These are phyloP conservation scores for Xerocomus brunneocitrinus DNA, from an alignment of 768 basidiomycete genomes.

Conservation along the genomic window DNA sequence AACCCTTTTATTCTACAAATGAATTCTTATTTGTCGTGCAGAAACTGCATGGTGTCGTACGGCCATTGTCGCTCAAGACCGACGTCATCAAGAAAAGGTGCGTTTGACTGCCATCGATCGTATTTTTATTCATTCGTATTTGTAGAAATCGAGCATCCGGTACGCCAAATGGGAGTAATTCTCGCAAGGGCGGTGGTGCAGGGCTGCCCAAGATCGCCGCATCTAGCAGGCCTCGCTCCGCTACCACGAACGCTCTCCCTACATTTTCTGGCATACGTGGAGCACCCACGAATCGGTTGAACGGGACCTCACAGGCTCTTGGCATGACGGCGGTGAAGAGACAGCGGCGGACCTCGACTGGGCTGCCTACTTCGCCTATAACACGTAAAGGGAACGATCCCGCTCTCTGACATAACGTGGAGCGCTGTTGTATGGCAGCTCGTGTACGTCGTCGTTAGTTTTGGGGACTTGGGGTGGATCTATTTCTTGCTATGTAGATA, in stretches of 20 bases:
- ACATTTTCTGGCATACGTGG: constrained; percentile 40
- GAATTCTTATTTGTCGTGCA: constrained; percentile 31
- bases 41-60: constrained; percentile 95
- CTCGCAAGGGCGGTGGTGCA: constrained; percentile 54
- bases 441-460: constrained; percentile 10
- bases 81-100: constrained; percentile 97
- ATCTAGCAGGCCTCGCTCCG: constrained; percentile 65
- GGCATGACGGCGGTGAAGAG: constrained; percentile 58
- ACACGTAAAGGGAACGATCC: constrained; percentile 29
- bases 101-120: constrained; percentile 6
- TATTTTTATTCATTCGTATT: not conserved
- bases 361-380: constrained; percentile 39
- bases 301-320: constrained; percentile 17
- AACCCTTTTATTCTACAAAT: not conserved
- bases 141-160: constrained; percentile 78
- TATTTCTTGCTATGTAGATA: constrained; percentile 33
- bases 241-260: constrained; percentile 57
- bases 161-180: constrained; percentile 51
- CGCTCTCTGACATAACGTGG: constrained; percentile 6
- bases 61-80: constrained; percentile 92
- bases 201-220: constrained; percentile 73
- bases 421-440: not conserved
- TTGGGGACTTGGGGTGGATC: constrained; percentile 23
- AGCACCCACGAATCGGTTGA: constrained; percentile 30
- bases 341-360: constrained; percentile 73